Conservation (phyloP, 2,329 filamentous ascomycete genomes). For the Sphaerulina musiva region DNA sequence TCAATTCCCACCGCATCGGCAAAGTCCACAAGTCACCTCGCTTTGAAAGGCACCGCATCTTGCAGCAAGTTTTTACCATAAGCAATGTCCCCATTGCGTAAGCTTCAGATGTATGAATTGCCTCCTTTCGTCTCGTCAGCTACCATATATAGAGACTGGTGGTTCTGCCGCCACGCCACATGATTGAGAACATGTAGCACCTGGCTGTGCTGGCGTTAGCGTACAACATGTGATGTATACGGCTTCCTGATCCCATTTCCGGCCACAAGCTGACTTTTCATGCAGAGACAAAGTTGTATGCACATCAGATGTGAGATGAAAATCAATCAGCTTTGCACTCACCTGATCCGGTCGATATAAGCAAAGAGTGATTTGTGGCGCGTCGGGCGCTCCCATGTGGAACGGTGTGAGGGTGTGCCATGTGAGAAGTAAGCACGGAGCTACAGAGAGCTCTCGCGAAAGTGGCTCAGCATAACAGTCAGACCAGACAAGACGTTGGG, state of each 20-base stretch:
- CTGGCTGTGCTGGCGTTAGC: background rate
- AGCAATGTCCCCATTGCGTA: background rate
- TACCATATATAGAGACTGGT: slow-evolving; percentile 1
- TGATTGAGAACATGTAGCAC: slow-evolving; percentile 4
- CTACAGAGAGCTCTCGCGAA: background rate
- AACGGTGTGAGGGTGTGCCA: background rate
- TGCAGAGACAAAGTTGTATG: background rate
- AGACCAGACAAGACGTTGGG: background rate
- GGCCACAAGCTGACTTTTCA: background rate
- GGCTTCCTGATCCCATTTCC: background rate
- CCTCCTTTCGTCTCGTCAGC: background rate
- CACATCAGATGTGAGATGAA: background rate
- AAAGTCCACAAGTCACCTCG: background rate
- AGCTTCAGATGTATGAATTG: background rate
- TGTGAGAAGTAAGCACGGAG: background rate
- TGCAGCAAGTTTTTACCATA: background rate
- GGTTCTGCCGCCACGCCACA: slow-evolving; percentile 2
- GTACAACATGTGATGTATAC: background rate
- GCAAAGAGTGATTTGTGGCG: background rate
- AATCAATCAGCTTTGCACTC: background rate
- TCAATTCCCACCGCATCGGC: background rate
- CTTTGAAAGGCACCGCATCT: background rate
- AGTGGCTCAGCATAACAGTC: background rate
- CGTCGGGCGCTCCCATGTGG: background rate
- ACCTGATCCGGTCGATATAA: background rate